These are phyloP conservation scores for Zygosaccharomyces pseudobailii DNA, from an alignment of 1,139 yeast species.

Conservation along the genomic window DNA sequence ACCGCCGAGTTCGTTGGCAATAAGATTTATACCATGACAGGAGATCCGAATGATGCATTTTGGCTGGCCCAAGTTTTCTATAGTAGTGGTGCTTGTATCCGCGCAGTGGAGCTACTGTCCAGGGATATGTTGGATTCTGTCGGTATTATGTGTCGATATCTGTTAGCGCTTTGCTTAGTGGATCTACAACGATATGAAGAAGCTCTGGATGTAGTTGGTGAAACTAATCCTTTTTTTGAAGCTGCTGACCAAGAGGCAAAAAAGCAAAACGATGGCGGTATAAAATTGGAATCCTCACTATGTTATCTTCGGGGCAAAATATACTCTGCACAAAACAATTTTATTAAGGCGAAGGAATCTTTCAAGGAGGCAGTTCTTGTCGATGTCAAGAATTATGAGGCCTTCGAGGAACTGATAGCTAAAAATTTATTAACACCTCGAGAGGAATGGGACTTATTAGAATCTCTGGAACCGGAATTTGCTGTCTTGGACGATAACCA, in stretches of 20 bases:
- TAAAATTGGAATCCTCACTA: constrained; percentile 80
- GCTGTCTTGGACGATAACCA: constrained; percentile 73
- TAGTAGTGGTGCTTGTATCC: constrained; percentile 60
- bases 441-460: constrained; percentile 82
- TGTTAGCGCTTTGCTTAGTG: constrained; percentile 71
- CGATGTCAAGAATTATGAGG: constrained; percentile 92
- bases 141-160: constrained; percentile 71
- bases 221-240: constrained; percentile 61
- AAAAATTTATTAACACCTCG: constrained; percentile 75
- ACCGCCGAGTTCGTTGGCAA: constrained; percentile 94
- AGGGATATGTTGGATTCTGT: constrained; percentile 39
- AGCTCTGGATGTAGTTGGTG: constrained; percentile 84
- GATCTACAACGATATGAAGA: constrained; percentile 82
- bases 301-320: constrained; percentile 82
- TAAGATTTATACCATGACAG: constrained; percentile 67
- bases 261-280: constrained; percentile 59
- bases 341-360: constrained; percentile 82
- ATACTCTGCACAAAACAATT: constrained; percentile 77
- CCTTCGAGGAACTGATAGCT: constrained; percentile 72
- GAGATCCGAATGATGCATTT: constrained; percentile 90
- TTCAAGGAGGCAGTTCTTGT: constrained; percentile 81
- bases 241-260: constrained; percentile 16
- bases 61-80: constrained; percentile 93
- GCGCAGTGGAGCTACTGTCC: constrained; percentile 65
- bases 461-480: constrained; percentile 53